Conservation (phyloP, 2,329 filamentous ascomycete genomes). For the Sporothrix schenckii region DNA sequence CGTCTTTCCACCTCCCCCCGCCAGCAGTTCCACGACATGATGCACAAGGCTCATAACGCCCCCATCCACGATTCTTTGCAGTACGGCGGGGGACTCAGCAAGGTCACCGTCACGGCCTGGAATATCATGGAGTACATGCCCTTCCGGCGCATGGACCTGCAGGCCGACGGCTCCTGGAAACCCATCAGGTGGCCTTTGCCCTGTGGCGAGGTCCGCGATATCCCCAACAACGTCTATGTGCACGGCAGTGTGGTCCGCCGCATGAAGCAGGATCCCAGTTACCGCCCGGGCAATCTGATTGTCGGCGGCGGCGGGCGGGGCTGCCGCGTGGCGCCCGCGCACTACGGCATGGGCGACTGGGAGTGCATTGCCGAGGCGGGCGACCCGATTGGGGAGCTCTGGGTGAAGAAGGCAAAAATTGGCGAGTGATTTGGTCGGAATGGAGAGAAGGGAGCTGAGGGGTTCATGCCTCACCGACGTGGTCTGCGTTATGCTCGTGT, state of each 20-base stretch:
- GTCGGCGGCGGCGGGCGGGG: slow-evolving; percentile 77
- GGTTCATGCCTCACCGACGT: too few species aligned
- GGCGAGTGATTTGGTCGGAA: too few species aligned
- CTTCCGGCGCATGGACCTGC: slow-evolving; percentile 78
- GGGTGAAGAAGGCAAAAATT: slow-evolving; percentile 49
- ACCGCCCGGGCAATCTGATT: slow-evolving; percentile 79
- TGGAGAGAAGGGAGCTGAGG: too few species aligned
- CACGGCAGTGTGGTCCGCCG: slow-evolving; percentile 75
- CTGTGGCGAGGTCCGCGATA: slow-evolving; percentile 74
- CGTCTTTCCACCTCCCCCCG: slow-evolving; percentile 27
- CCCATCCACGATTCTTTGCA: slow-evolving; percentile 71
- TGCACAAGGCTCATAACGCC: slow-evolving; percentile 59
- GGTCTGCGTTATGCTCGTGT: background rate
- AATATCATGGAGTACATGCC: slow-evolving; percentile 80
- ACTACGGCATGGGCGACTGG: slow-evolving; percentile 74
- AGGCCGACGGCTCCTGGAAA: slow-evolving; percentile 72
- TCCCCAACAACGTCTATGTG: slow-evolving; percentile 69
- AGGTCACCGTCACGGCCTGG: slow-evolving; percentile 66
- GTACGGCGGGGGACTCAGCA: slow-evolving; percentile 62
- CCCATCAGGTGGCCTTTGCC: slow-evolving; percentile 80
- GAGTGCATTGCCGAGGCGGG: slow-evolving; percentile 64
- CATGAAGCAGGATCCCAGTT: slow-evolving; percentile 64
- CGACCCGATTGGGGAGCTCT: slow-evolving; percentile 70
- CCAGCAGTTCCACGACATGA: slow-evolving; percentile 57
- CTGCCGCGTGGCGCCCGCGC: slow-evolving; percentile 60